Percentiles rank a stretch among this genome's conserved stretches.
phyloP scores from a whole-genome alignment of 352 stramenopile species.

The Phytopythium aichiense region DNA sequence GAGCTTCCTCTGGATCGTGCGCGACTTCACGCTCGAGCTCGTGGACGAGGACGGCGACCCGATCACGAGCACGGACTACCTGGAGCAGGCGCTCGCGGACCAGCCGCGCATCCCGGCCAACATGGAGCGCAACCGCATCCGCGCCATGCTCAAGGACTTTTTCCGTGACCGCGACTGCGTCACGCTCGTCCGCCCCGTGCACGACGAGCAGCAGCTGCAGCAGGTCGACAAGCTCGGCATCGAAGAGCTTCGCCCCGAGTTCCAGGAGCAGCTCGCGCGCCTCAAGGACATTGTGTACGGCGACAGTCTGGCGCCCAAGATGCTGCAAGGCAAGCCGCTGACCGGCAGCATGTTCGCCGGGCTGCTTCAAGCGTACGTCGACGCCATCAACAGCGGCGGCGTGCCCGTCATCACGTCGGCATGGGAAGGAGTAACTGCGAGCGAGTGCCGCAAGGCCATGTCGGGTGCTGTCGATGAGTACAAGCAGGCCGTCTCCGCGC shows the following conservation, averaged over 20 bases:
- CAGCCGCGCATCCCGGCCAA: conserved; percentile 66
- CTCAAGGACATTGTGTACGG: conserved; percentile 73
- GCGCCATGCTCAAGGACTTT: conserved; percentile 83
- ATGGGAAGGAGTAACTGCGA: conserved; percentile 82
- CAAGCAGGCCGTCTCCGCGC: conserved; percentile 47
- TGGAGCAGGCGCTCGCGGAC: conserved; percentile 70
- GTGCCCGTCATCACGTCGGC: conserved; percentile 85
- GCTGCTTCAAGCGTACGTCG: conserved; percentile 79
- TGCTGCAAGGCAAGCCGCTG: conserved; percentile 68
- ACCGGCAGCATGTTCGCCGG: conserved; percentile 84
- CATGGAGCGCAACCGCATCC: conserved; percentile 75
- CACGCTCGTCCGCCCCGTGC: conserved; percentile 77
- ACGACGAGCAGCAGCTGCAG: conserved; percentile 76
- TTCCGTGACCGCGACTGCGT: conserved; percentile 79
- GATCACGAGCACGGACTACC: conserved; percentile 78
- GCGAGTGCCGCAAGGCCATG: conserved; percentile 78
- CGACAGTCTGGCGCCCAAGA: conserved; percentile 75
- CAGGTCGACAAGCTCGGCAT: conserved; percentile 68
- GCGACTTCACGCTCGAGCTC: conserved; percentile 85
- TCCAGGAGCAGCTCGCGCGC: conserved; percentile 60
- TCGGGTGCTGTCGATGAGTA: conserved; percentile 52
- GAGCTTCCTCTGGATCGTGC: conserved; percentile 86
- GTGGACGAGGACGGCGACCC: conserved; percentile 80
- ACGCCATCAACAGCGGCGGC: conserved; percentile 84
- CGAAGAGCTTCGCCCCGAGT: conserved; percentile 67